Percentiles rank a stretch among this genome's conserved stretches.
Evolutionary conservation across 257 asterid species (phyloP).

Genomic region (Leonotis leonurus): DNA sequence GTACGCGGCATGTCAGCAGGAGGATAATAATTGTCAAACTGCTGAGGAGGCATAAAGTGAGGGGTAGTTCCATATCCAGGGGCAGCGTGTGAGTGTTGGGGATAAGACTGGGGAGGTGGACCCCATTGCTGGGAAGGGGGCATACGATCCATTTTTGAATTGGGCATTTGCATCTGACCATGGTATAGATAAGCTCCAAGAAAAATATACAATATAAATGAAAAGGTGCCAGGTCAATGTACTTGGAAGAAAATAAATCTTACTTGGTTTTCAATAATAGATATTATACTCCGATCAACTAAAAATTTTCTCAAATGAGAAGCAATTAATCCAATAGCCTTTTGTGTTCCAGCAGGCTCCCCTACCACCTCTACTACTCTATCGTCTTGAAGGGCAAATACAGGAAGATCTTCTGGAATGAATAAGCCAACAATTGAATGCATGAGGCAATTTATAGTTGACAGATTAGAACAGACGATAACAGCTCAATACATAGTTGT

Average conservation of each 20-base stretch:
- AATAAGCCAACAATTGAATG: conserved; percentile 11
- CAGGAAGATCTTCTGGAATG: conserved; percentile 73
- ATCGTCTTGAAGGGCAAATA: conserved; percentile 80
- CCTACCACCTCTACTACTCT: conserved; percentile 93
- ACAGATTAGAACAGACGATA: background rate
- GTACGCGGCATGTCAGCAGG: conserved; percentile 59
- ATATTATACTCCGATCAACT: conserved; percentile 83
- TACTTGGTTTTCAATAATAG: conserved; percentile 78
- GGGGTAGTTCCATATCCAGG: conserved; percentile 64
- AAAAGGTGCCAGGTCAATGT: background rate
- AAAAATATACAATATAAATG: background rate
- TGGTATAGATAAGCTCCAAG: background rate
- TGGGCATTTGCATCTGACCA: conserved; percentile 47
- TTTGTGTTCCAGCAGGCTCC: conserved; percentile 68
- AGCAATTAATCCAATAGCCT: conserved; percentile 77
- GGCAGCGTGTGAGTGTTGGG: conserved; percentile 45
- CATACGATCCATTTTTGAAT: conserved; percentile 53
- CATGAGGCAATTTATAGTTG: conserved; percentile 11
- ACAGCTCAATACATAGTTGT: background rate
- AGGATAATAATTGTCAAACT: conserved; percentile 64
- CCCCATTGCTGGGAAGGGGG: conserved; percentile 83
- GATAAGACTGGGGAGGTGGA: conserved; percentile 68
- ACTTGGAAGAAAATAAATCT: conserved; percentile 31
- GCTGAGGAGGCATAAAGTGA: conserved; percentile 66
- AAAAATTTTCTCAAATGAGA: conserved; percentile 78